A percentile compares a stretch with the other conserved stretches of the same genome.
These are phyloP conservation scores for Thalassia testudinum DNA, from an alignment of 116 monocot genomes.

Conservation along the genomic window DNA sequence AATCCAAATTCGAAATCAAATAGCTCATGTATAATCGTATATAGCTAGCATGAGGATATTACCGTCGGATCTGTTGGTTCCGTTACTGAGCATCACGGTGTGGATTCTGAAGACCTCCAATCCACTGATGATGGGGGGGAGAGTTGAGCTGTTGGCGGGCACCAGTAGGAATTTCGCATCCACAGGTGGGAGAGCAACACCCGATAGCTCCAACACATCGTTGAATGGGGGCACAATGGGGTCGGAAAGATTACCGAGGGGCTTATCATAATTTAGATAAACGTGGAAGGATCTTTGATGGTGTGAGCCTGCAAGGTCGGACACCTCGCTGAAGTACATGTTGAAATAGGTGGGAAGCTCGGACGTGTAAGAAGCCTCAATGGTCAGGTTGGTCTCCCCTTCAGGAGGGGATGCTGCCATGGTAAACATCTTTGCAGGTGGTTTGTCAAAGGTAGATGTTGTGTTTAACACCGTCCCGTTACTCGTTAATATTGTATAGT, in stretches of 20 bases:
- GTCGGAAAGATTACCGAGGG: background rate
- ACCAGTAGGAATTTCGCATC: constrained; percentile 2
- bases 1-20: too few relatives aligned
- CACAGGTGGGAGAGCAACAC: background rate
- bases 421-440: constrained; percentile 3
- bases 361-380: background rate
- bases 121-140: constrained; percentile 11
- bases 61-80: constrained; percentile 1
- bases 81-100: background rate
- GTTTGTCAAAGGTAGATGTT: background rate
- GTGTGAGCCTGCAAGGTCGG: background rate
- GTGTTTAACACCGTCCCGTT: background rate
- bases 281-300: constrained; percentile 7
- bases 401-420: constrained; percentile 1
- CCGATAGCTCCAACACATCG: background rate
- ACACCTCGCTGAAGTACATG: constrained; percentile 18
- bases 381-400: background rate
- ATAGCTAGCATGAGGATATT: background rate
- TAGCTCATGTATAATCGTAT: too few relatives aligned
- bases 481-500: background rate
- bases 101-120: constrained; percentile 7
- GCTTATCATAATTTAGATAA: constrained; percentile 6
- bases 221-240: background rate
- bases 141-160: constrained; percentile 9
- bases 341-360: constrained; percentile 8